Evolutionary conservation across 306 rosid species (phyloP).

Genomic region (Rubus parviflorus): DNA sequence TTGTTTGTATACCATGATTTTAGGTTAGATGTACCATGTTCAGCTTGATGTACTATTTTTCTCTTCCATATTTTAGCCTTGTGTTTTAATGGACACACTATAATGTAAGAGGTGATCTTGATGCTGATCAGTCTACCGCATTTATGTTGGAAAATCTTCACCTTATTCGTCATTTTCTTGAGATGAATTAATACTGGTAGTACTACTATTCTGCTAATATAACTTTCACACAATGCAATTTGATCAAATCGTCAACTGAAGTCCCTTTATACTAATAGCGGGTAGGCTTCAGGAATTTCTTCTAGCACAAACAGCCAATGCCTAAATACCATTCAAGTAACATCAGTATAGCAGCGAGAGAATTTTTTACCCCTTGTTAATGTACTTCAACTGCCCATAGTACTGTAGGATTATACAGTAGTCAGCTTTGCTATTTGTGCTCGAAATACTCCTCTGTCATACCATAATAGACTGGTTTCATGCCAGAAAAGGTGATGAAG

Average conservation of each 20-base stretch:
- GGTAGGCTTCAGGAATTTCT: background rate
- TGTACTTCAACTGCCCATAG: background rate
- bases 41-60: too few relatives aligned
- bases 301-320: background rate
- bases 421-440: conserved; percentile 19
- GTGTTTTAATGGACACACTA: too few relatives aligned
- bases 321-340: background rate
- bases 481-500: conserved; percentile 55
- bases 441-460: conserved; percentile 66
- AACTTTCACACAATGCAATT: too few relatives aligned
- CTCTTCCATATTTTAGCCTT: too few relatives aligned
- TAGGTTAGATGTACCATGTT: too few relatives aligned
- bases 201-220: too few relatives aligned
- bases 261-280: background rate
- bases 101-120: too few relatives aligned
- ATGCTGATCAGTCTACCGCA: too few relatives aligned
- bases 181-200: too few relatives aligned
- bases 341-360: background rate
- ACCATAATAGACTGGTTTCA: conserved; percentile 65
- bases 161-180: too few relatives aligned
- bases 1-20: too few relatives aligned
- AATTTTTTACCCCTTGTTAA: background rate
- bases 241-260: background rate
- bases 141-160: too few relatives aligned
- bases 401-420: background rate